Base-by-base conservation (phyloP, 1,139 yeast species). In the Geotrichum fermentans region DNA sequence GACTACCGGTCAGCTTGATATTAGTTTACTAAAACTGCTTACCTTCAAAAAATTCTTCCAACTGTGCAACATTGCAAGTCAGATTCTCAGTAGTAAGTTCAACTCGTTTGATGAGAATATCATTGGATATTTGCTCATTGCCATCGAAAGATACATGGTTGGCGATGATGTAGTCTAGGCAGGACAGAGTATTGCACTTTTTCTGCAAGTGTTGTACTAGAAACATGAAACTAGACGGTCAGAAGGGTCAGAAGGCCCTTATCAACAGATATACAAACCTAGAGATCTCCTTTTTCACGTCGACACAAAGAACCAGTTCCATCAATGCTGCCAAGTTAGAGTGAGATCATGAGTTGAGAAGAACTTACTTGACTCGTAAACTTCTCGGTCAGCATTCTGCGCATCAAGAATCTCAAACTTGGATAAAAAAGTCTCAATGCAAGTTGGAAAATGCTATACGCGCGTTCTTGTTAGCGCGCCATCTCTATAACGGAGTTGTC, bases 401-500 rank as follows among this genome's bases (percentile, higher is more conserved):
- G 52, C 49, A 24, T 51, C 54, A 16, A 51, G 32, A 14, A 48
- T 41, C 22, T 51, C 54, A 42, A 51, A 47, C 32, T 45, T 51
- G 3, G 54, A 51, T 7, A 51, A 37, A 39, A 45, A 51, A 2
- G 50, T 51, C 24, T 51, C 54, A 26, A 47, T 45, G 34, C 48
- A 26, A 39, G 47, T 47, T 22, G 54, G 54, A 22, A 48, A 48
- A 4, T 39, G 44, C 53, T 50, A 16, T n/a, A n/a, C n/a, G n/a
- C n/a, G n/a, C n/a, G n/a, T 10, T 2, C 13, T 24, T n/a, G 37
- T 43, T 48, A 48, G 45, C 33, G 3, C 30, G 17, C 38, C 35
- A 29, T 22, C 14, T 26, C 6, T 21, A 28, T 20, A 21, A 10
- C 22, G 16, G 37, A 13, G n/a, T 16, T 33, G 10, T 34, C 50